Evolutionary conservation across 179 eudicot species (phyloP).

Genomic region (Amaranthus tricolor): DNA sequence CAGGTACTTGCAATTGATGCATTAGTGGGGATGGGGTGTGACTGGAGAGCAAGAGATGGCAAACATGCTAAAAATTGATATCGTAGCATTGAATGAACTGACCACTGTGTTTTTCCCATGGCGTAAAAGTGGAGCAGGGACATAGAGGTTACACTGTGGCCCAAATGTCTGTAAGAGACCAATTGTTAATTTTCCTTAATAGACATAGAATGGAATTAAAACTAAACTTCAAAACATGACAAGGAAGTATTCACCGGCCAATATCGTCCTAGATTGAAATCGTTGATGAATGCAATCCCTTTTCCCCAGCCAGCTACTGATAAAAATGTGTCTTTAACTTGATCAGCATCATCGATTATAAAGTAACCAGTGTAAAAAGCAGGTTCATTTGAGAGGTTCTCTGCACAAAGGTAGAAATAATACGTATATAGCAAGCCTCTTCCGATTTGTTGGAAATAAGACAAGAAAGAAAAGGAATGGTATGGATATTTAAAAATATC

Average conservation of each 20-base stretch:
- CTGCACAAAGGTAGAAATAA: slow-evolving; percentile 36
- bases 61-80: neutral
- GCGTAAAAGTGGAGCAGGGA: slow-evolving; percentile 86
- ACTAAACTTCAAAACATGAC: neutral
- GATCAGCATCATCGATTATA: slow-evolving; percentile 34
- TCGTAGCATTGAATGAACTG: slow-evolving; percentile 20
- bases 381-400: slow-evolving; percentile 48
- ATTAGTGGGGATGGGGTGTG: neutral
- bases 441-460: neutral
- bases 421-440: neutral
- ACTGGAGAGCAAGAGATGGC: neutral
- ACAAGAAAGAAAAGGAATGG: neutral
- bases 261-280: slow-evolving; percentile 79
- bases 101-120: slow-evolving; percentile 77
- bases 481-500: neutral
- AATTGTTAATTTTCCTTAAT: neutral
- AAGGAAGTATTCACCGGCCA: slow-evolving; percentile 69
- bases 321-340: slow-evolving; percentile 68
- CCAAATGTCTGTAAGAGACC: slow-evolving; percentile 59
- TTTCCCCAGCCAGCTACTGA: slow-evolving; percentile 92
- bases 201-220: neutral
- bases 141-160: slow-evolving; percentile 89
- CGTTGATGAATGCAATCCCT: slow-evolving; percentile 84
- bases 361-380: slow-evolving; percentile 68
- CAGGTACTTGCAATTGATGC: neutral